These are phyloP conservation scores for Salix purpurea DNA, from an alignment of 345 rosid genomes.

Conservation along the genomic window DNA sequence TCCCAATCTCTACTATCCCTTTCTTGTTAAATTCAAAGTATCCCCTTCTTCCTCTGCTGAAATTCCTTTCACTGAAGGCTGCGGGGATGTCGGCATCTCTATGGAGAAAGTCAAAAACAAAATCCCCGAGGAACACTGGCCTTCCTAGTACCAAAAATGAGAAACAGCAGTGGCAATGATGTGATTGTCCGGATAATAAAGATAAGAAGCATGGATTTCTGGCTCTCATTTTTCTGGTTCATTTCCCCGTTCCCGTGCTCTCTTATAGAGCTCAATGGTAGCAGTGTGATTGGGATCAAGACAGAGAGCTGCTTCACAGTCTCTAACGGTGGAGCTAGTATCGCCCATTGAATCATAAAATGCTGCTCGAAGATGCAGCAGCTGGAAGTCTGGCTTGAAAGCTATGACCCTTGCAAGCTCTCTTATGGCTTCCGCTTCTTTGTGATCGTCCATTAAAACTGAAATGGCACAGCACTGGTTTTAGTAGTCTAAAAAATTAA, in stretches of 20 bases:
- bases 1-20: slow-evolving; percentile 30
- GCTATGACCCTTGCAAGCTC: slow-evolving; percentile 78
- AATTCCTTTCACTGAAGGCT: slow-evolving; percentile 6
- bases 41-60: not conserved
- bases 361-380: slow-evolving; percentile 89
- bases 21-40: slow-evolving; percentile 2
- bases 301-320: slow-evolving; percentile 95
- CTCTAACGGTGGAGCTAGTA: slow-evolving; percentile 48
- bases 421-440: slow-evolving; percentile 75
- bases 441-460: slow-evolving; percentile 97
- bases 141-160: slow-evolving; percentile 11
- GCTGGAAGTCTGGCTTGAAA: slow-evolving; percentile 91
- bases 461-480: slow-evolving; percentile 15
- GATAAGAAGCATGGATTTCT: slow-evolving; percentile 10
- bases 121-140: slow-evolving; percentile 24
- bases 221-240: slow-evolving; percentile 34
- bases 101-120: slow-evolving; percentile 33
- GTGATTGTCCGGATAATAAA: slow-evolving; percentile 14
- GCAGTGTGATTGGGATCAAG: slow-evolving; percentile 65
- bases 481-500: not conserved
- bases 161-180: slow-evolving; percentile 22
- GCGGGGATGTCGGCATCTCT: not conserved
- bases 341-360: slow-evolving; percentile 82
- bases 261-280: slow-evolving; percentile 59
- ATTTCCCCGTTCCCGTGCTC: slow-evolving; percentile 39